These are phyloP conservation scores for Blastocystis sp. DNA, from an alignment of 352 stramenopile genomes.

Conservation along the genomic window DNA sequence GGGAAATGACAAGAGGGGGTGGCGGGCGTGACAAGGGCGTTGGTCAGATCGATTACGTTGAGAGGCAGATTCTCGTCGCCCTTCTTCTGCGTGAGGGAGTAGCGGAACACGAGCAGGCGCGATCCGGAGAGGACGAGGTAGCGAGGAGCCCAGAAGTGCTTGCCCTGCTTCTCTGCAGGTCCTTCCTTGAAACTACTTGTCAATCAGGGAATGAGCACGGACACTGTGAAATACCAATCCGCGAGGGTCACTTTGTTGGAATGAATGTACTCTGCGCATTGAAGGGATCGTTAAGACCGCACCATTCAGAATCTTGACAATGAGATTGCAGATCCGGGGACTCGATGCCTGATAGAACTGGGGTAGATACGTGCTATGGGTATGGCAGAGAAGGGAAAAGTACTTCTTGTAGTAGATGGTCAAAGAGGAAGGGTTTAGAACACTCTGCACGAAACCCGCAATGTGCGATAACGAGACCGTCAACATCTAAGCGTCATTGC, in stretches of 20 bases:
- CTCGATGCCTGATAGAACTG: constrained; percentile 4
- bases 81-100: neutral
- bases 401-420: constrained; percentile 67
- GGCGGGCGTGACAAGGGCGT: neutral
- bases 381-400: neutral
- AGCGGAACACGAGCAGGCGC: constrained; percentile 48
- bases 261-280: neutral
- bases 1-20: neutral
- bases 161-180: constrained; percentile 61
- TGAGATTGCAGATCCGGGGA: neutral
- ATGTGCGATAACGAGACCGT: constrained; percentile 25
- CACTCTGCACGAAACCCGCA: constrained; percentile 7
- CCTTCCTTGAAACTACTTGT: constrained; percentile 54
- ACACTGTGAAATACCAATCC: constrained; percentile 38
- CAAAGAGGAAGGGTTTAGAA: neutral
- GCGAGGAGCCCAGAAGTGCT: constrained; percentile 37
- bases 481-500: neutral
- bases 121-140: constrained; percentile 43
- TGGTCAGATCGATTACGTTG: constrained; percentile 47
- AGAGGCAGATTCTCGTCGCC: constrained; percentile 30
- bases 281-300: no score
- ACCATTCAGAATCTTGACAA: constrained; percentile 39
- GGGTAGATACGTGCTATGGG: constrained; percentile 38
- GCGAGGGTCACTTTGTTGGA: neutral
- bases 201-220: neutral